phyloP scores from a whole-genome alignment of 1,139 yeast genomes.

The Diutina ranongensis region DNA sequence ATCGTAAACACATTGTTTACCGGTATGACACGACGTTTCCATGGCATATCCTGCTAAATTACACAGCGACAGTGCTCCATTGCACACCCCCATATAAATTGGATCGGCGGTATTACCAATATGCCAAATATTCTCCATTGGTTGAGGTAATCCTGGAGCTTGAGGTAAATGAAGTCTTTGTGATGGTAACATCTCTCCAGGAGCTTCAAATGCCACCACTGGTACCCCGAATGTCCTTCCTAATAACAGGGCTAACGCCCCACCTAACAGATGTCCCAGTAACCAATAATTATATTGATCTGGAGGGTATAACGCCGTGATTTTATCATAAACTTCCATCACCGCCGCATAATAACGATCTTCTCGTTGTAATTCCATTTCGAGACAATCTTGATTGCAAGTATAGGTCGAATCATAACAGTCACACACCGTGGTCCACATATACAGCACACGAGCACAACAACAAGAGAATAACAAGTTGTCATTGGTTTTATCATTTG shows the following conservation, averaged over 20 bases:
- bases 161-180: conserved; percentile 78
- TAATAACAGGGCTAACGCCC: conserved; percentile 67
- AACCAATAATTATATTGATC: conserved; percentile 64
- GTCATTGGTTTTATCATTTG: conserved; percentile 75
- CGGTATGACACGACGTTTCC: conserved; percentile 95
- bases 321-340: conserved; percentile 67
- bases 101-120: conserved; percentile 98
- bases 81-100: conserved; percentile 91
- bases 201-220: conserved; percentile 83
- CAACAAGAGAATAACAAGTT: conserved; percentile 88
- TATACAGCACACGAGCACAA: conserved; percentile 83
- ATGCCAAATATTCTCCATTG: conserved; percentile 84
- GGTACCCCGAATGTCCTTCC: conserved; percentile 91
- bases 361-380: conserved; percentile 56
- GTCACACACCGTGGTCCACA: conserved; percentile 95
- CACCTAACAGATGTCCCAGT: conserved; percentile 95
- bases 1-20: conserved; percentile 79
- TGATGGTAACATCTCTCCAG: conserved; percentile 82
- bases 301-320: conserved; percentile 53
- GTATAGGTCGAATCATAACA: conserved; percentile 80
- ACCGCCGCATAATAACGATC: conserved; percentile 81
- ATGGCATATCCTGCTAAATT: conserved; percentile 92
- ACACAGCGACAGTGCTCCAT: conserved; percentile 87
- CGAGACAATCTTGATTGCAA: conserved; percentile 83
- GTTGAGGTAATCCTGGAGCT: conserved; percentile 82